phyloP scores from a whole-genome alignment of 2,329 filamentous ascomycete genomes.

The Aspergillus aculeatinus region DNA sequence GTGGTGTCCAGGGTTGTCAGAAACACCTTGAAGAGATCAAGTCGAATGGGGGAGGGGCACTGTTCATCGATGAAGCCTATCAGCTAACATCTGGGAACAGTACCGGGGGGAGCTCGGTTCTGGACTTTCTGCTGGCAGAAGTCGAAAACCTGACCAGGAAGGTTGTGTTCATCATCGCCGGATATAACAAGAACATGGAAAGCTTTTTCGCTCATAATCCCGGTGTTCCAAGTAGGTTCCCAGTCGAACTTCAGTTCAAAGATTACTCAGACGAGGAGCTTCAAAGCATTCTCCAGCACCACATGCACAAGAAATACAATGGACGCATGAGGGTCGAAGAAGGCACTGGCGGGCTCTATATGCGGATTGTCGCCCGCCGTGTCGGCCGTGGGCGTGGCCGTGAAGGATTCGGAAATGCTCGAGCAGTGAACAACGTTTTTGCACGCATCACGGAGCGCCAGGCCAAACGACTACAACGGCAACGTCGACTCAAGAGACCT shows the following conservation, averaged over 20 bases:
- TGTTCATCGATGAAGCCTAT: slow-evolving; percentile 80
- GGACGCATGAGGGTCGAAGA: slow-evolving; percentile 60
- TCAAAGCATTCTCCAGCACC: slow-evolving; percentile 57
- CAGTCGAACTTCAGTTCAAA: slow-evolving; percentile 62
- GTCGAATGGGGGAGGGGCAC: slow-evolving; percentile 61
- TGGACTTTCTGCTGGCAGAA: slow-evolving; percentile 69
- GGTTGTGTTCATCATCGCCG: slow-evolving; percentile 69
- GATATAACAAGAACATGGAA: slow-evolving; percentile 74
- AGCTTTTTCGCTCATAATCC: slow-evolving; percentile 72
- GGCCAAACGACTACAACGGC: slow-evolving; percentile 52
- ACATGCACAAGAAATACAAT: slow-evolving; percentile 56
- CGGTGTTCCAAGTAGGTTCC: slow-evolving; percentile 68
- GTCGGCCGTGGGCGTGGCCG: slow-evolving; percentile 62
- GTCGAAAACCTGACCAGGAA: slow-evolving; percentile 70
- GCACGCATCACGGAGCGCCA: slow-evolving; percentile 59
- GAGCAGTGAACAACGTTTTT: slow-evolving; percentile 64
- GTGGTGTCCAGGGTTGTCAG: slow-evolving; percentile 60
- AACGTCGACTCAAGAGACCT: slow-evolving; percentile 36
- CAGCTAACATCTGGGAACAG: slow-evolving; percentile 64
- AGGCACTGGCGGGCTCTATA: slow-evolving; percentile 60
- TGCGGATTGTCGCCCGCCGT: slow-evolving; percentile 61
- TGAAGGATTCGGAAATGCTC: slow-evolving; percentile 71
- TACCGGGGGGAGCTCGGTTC: slow-evolving; percentile 52
- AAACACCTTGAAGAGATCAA: slow-evolving; percentile 58
- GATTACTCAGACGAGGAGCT: slow-evolving; percentile 70